Base-by-base conservation (phyloP, 2,329 filamentous ascomycete genomes). In the Chrysosphaeria jannelii region DNA sequence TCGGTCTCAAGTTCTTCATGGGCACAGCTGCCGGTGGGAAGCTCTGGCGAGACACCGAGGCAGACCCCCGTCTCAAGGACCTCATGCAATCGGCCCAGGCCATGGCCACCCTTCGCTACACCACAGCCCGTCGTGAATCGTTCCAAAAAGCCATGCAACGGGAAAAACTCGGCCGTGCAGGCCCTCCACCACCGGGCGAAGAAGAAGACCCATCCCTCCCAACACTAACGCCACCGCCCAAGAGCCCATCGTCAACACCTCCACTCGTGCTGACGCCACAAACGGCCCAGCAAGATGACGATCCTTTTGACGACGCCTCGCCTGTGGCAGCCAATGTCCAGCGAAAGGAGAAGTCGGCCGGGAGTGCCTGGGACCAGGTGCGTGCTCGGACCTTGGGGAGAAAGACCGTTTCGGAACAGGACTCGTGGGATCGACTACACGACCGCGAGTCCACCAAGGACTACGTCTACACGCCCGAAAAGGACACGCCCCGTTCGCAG, bases 281-380 rank as follows among this genome's bases (percentile, higher is more conserved):
- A 6, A 6, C 17, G 26, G 1, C 25, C 13, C 11, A 25, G 27
- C 21, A 18, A 23, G 7, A 18, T 7, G 7, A 18, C 7, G 7
- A 18, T 7, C 16, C 16, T 7, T 14, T 14, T 27, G 33, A 34
- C 28, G 31, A 35, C 7, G 28, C 25, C 5, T 35, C 34, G 11
- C 34, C 34, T 8, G 23, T 32, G 3, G 19, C 33, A 4, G 24
- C 29, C 3, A 9, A 27, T 2, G 17, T 27, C 14, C 29, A 25
- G 9, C 22, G 25, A 21, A 24, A 16, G 5, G 23, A 20, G 12
- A 6, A 17, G 8, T 8, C 17, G 5, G 19, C 26, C 10, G 25
- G 25, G 9, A 30, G 32, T 2, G 27, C 32, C 2, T 35, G 33
- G 33, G 33, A 34, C 21, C 28, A 32, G 4, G 20, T 35, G 8